Base-by-base conservation (phyloP, 2,329 filamentous ascomycete species). In the Westerdykella ornata region DNA sequence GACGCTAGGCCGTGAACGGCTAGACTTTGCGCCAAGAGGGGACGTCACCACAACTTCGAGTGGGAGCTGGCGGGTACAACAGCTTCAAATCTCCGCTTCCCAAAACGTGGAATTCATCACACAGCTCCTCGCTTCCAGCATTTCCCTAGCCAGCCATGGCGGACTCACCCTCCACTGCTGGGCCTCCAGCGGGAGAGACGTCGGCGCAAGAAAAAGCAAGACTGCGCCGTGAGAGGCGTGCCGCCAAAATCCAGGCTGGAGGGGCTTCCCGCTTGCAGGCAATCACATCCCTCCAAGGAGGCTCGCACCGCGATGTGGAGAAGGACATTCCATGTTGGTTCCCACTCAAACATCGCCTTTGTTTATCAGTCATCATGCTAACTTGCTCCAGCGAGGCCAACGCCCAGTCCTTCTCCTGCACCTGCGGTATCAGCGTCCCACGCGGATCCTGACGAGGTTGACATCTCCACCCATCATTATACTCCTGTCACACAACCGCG, bases 401-500 rank as follows among this genome's bases (percentile, higher is more conserved):
- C 55, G 9, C 44, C 54, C 18, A 51, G 44, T 44, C 34, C 48
- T 28, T 48, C 54, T 29, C 45, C 54, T 5, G 42, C 45, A 20
- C 37, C 40, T 26, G 47, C 46, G 19, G 43, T 54, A 42, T 44
- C 48, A 29, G 41, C 46, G n/a, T 52, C 59, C 38, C 56, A 59
- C n/a, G 59, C 67, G 54, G 78, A 73, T 42, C 85, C 85, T 5
- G 84, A 81, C 4, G 85, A 88, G 63, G 76, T 87, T 48, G 85
- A 89, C 62, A 88, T 90, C 52, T 85, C 83, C n/a, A 68, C 82
- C 49, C 83, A 85, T 67, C 82, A 75, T 65, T 85, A 84, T 65
- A 66, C 74, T 26, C 81, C 81, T 1, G 65, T 69, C 17, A 66
- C 68, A 8, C 69, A 70, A 31, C 53, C 68, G 16, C 66, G 69